Evolutionary conservation across 768 basidiomycete genomes (phyloP), one percentile per base, ranked within the genome.

Genomic region (Cystobasidium tubakii): DNA sequence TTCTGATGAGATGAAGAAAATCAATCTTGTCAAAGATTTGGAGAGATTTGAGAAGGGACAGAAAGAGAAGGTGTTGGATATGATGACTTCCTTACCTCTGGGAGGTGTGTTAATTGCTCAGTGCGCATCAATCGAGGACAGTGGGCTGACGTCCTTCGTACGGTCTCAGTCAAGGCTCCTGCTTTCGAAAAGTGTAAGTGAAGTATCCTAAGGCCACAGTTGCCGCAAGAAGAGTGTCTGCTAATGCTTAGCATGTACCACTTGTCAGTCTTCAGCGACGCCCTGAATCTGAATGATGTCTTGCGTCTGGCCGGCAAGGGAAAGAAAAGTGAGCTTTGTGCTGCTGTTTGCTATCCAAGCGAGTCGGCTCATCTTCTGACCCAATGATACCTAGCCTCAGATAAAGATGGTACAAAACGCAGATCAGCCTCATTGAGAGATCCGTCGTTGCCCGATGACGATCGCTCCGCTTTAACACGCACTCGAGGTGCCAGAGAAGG

Each of bases 1-100:
- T 55, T 57, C 54, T 12, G 69, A 34, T 23, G 55, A 71, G 23
- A 71, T 71, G 69, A 71, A 60, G 34, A 55, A 44, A n/a, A 10
- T 42, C 13, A 36, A 36, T 7, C 36, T 36, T n/a, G 54, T 34
- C 2, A 60, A 55, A 31, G 44, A 71, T 33, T 25, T 55, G n/a
- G 69, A 34, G n/a, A 44, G 55, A 27, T 36, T 29, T 60, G 34
- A 46, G n/a, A 39, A 57, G 69, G 55, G 23, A 19, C 63, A 65
- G 17, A 55, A 31, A 53, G 53, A 53, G 29, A 9, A 6, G 7
- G 9, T 31, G 54, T 25, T 23, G 29, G 50, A 71, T 19, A 71
- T 17, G 69, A 71, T 36, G 36, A 46, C 23, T 31, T 12, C 23
- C 31, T 12, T 62, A 39, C 57, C 57, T 31, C 3, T 17, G n/a